These are phyloP conservation scores for Panicum miliaceum DNA, from an alignment of 176 grass and related monocot genomes.

Conservation along the genomic window DNA sequence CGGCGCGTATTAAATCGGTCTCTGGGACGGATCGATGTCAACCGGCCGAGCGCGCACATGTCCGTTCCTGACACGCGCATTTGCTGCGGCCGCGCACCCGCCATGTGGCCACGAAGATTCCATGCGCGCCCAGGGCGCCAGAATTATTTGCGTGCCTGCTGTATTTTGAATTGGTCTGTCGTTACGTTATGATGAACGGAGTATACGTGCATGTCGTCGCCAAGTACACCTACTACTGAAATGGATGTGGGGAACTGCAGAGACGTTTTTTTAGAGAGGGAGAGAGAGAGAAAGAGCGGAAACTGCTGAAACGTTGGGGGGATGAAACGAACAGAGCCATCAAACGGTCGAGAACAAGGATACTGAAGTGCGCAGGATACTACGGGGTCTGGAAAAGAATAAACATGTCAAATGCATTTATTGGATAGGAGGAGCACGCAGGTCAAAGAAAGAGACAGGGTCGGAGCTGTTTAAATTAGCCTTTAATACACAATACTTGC, in stretches of 20 bases:
- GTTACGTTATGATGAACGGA: background rate
- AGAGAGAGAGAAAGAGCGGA: too few relatives aligned
- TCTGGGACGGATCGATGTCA: background rate
- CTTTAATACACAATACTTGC: background rate
- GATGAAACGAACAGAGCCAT: background rate
- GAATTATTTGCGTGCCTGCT: slow-evolving; percentile 2
- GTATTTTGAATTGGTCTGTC: background rate
- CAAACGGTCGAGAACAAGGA: background rate
- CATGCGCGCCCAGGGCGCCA: slow-evolving; percentile 2
- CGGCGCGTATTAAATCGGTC: background rate
- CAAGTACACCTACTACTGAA: background rate
- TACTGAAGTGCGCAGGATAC: background rate
- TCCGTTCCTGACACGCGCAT: slow-evolving; percentile 36
- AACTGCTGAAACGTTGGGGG: background rate
- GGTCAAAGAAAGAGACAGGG: background rate
- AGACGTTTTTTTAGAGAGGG: too few relatives aligned
- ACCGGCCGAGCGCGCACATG: background rate
- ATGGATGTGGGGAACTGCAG: background rate
- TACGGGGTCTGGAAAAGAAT: slow-evolving; percentile 4
- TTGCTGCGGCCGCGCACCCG: slow-evolving; percentile 6
- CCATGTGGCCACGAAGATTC: slow-evolving; percentile 44
- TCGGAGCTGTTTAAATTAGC: background rate
- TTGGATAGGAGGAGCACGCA: background rate
- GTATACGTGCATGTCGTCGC: background rate
- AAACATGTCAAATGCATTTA: slow-evolving; percentile 13